Percentiles rank a stretch among this genome's conserved stretches.
Conservation (phyloP, 768 basidiomycete genomes). For the Psilocybe azurescens region DNA sequence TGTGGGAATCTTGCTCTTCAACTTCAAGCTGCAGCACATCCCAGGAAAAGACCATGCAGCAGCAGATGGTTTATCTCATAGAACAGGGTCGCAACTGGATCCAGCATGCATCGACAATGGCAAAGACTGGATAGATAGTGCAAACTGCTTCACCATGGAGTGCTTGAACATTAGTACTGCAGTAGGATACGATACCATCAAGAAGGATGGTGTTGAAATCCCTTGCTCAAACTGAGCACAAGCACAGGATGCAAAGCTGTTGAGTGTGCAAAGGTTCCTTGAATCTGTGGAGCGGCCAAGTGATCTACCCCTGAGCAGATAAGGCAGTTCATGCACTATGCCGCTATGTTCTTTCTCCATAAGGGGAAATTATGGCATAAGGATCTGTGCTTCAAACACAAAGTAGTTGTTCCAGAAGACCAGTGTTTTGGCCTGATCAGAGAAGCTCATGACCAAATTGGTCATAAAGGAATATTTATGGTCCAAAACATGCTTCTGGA, state of each 20-base stretch:
- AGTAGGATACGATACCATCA: no score
- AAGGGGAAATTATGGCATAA: slow-evolving; percentile 21
- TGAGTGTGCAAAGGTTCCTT: no score
- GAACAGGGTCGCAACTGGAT: background rate
- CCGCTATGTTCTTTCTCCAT: slow-evolving; percentile 16
- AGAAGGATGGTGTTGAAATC: no score
- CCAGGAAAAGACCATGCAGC: slow-evolving; percentile 24
- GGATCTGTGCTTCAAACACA: slow-evolving; percentile 18
- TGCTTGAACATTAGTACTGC: no score
- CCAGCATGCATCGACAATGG: background rate
- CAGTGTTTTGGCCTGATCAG: slow-evolving; percentile 16
- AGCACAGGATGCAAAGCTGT: no score
- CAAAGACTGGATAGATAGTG: slow-evolving; percentile 11
- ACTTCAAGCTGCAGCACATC: slow-evolving; percentile 40
- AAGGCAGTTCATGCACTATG: no score
- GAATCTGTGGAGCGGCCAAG: no score
- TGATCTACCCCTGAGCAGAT: no score
- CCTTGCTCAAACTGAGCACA: no score
- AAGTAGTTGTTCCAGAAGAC: slow-evolving; percentile 19
- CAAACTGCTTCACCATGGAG: background rate
- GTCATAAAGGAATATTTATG: slow-evolving; percentile 32
- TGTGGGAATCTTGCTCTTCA: slow-evolving; percentile 38
- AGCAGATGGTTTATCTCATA: background rate
- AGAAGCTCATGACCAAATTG: slow-evolving; percentile 28
- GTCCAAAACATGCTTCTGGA: slow-evolving; percentile 17